Evolutionary conservation across 1,284 basidiomycete genomes (phyloP), one percentile per base, ranked within the genome.

Genomic region (Exobasidium cylindrosporum): DNA sequence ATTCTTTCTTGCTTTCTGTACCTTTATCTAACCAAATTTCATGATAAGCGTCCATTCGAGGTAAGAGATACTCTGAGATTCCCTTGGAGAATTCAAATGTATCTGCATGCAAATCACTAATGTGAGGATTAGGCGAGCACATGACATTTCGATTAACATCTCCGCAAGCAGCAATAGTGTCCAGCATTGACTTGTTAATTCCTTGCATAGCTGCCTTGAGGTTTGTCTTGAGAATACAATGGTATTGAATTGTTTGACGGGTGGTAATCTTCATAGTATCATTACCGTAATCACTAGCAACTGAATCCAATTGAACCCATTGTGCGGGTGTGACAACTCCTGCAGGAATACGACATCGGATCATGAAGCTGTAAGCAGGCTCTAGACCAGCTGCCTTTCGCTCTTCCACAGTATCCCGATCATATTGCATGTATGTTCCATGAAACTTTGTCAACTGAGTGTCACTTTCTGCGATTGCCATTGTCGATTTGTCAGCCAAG

Each of bases 211-310:
- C 90, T 45, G 89, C 87, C 84, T 98, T 98, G 81, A 98, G 83
- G 81, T 98, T 91, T 69, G 86, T 86, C 85, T 99, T 99, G 84
- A 98, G 89, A 71, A 99, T 89, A 66, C 95, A 95, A 82, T 99
- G 95, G 86, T 97, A 98, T 83, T 99, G 95, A 88, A 97, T 97
- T n/a, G 96, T 98, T 82, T 94, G 88, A 66, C 95, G 85, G 29
- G 96, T 99, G 55, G 95, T 98, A 73, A 99, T 89, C 85, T 98
- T 98, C 84, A 98, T 89, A 14, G 94, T 94, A 61, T 90, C 87
- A 75, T 89, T 91, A 29, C 92, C 95, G 81, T 95, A 92, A 82
- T 94, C 90, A 78, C 97, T 94, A 61, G 93, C 87, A 69, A 99
- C 97, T 70, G 89, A 87, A 83, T 97, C 92, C 86, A 99, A 91